Percentiles rank a stretch among this genome's conserved stretches.
Conservation (phyloP, 768 basidiomycete species). For the Inosperma sp. region DNA sequence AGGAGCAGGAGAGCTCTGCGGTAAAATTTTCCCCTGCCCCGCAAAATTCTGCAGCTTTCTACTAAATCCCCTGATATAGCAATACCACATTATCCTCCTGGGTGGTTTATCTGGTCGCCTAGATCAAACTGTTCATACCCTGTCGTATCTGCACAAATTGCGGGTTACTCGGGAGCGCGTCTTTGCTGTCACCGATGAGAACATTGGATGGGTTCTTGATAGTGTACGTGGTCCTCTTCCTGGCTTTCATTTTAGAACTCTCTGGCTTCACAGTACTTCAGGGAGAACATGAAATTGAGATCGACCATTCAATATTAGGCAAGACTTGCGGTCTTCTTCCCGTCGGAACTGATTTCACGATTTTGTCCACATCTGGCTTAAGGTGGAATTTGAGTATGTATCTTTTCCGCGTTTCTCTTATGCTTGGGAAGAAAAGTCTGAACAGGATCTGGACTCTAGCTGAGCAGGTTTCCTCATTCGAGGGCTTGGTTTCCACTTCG, state of each 20-base stretch:
- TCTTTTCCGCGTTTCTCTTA: not conserved
- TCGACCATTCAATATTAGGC: conserved; percentile 73
- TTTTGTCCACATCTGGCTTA: conserved; percentile 78
- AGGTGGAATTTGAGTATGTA: conserved; percentile 83
- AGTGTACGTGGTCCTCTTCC: conserved; percentile 41
- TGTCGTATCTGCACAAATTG: conserved; percentile 81
- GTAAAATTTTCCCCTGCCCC: conserved; percentile 37
- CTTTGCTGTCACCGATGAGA: conserved; percentile 86
- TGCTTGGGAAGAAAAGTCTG: not conserved
- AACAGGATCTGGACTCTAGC: conserved; percentile 33
- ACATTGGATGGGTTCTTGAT: conserved; percentile 85
- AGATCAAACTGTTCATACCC: conserved; percentile 90
- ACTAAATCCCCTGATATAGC: no score
- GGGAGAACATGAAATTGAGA: conserved; percentile 78
- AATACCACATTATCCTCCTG: conserved; percentile 71
- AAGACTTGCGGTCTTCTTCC: conserved; percentile 95
- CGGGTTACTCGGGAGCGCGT: conserved; percentile 53
- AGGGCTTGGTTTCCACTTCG: conserved; percentile 85
- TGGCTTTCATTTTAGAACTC: not conserved
- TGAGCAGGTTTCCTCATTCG: conserved; percentile 68
- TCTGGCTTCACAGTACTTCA: conserved; percentile 29
- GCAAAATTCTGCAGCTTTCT: no score
- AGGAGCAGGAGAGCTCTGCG: conserved; percentile 36
- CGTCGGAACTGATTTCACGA: conserved; percentile 72
- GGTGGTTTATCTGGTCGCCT: conserved; percentile 89